A percentile compares a stretch with the other conserved stretches of the same genome.
These are phyloP conservation scores for Candida glucosophila DNA, from an alignment of 1,139 yeast genomes.

Conservation along the genomic window DNA sequence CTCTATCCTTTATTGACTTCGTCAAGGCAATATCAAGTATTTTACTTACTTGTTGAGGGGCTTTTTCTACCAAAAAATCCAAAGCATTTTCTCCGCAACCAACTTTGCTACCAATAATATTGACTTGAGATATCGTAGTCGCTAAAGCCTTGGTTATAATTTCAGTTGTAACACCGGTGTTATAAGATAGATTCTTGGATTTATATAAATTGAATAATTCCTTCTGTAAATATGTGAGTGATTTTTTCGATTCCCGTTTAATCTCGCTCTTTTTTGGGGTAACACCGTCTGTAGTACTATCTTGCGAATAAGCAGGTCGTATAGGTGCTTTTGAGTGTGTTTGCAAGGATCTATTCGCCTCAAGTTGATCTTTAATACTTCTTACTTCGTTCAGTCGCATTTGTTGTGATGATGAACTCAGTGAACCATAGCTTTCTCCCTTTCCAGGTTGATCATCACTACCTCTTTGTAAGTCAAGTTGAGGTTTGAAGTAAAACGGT, in stretches of 20 bases:
- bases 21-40: slow-evolving; percentile 78
- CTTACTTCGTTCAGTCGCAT: slow-evolving; percentile 10
- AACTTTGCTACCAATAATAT: slow-evolving; percentile 77
- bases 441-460: slow-evolving; percentile 6
- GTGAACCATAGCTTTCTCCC: slow-evolving; percentile 3
- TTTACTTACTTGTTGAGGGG: slow-evolving; percentile 79
- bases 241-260: slow-evolving; percentile 53
- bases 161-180: slow-evolving; percentile 67
- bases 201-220: slow-evolving; percentile 63
- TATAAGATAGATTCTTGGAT: slow-evolving; percentile 56
- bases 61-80: slow-evolving; percentile 73
- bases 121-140: slow-evolving; percentile 84
- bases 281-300: neutral
- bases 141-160: slow-evolving; percentile 88
- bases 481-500: slow-evolving; percentile 29
- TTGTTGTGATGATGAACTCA: slow-evolving; percentile 2
- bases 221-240: slow-evolving; percentile 60
- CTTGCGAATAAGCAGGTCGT: neutral
- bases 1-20: slow-evolving; percentile 60
- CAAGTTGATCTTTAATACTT: slow-evolving; percentile 44
- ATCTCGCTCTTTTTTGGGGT: slow-evolving; percentile 15
- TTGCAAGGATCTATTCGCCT: slow-evolving; percentile 38
- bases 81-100: slow-evolving; percentile 78
- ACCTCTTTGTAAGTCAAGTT: slow-evolving; percentile 6
- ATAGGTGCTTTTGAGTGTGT: slow-evolving; percentile 7